Percentiles rank a stretch among this genome's conserved stretches.
phyloP scores from a whole-genome alignment of 2,329 filamentous ascomycete genomes.

The Geosmithia putterillii region DNA sequence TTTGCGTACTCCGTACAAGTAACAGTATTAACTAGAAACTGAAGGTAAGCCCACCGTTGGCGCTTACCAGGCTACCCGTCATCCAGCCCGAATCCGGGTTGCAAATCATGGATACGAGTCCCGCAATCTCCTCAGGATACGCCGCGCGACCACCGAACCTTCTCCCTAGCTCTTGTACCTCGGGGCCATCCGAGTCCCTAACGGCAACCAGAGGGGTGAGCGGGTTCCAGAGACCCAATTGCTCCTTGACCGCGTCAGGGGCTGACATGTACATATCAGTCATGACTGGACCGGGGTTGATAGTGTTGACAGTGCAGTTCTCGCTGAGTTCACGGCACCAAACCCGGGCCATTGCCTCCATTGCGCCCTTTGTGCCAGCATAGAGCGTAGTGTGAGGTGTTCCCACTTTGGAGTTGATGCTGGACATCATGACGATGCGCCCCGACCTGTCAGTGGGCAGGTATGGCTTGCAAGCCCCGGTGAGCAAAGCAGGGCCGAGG shows the following conservation, averaged over 20 bases:
- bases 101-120: slow-evolving; percentile 55
- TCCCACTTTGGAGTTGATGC: slow-evolving; percentile 33
- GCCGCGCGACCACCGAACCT: slow-evolving; percentile 37
- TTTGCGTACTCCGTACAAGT: no score
- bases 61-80: slow-evolving; percentile 52
- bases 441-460: slow-evolving; percentile 58
- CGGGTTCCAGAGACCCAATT: slow-evolving; percentile 20
- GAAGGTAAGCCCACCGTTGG: slow-evolving; percentile 34
- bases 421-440: slow-evolving; percentile 40
- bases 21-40: neutral
- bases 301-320: slow-evolving; percentile 36
- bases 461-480: slow-evolving; percentile 57
- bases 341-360: slow-evolving; percentile 42
- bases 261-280: slow-evolving; percentile 28
- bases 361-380: slow-evolving; percentile 38
- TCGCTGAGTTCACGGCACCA: slow-evolving; percentile 41
- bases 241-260: slow-evolving; percentile 29
- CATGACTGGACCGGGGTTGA: slow-evolving; percentile 42
- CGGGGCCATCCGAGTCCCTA: slow-evolving; percentile 14
- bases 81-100: slow-evolving; percentile 49
- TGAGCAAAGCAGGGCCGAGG: slow-evolving; percentile 63
- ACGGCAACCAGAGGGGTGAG: slow-evolving; percentile 34
- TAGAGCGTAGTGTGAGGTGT: slow-evolving; percentile 39
- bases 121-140: slow-evolving; percentile 53
- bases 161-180: slow-evolving; percentile 27